Conservation (phyloP, 2,329 filamentous ascomycete species). For the Xylariaceae sp. region DNA sequence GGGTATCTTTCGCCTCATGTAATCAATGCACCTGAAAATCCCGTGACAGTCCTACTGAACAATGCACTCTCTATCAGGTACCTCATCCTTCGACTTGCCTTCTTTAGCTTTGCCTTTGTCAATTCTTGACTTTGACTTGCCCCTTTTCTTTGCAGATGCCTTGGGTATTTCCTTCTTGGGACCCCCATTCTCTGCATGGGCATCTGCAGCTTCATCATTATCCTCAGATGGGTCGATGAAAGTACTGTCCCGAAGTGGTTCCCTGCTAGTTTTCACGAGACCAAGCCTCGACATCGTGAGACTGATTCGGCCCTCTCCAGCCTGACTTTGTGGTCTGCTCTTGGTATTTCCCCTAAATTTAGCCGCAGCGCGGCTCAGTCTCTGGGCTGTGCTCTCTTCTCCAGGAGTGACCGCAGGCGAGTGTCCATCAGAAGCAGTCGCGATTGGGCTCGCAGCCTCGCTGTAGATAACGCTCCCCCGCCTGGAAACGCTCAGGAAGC, state of each 20-base stretch:
- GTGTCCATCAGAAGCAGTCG: conserved; percentile 31
- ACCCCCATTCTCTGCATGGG: conserved; percentile 1
- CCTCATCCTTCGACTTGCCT: conserved; percentile 14
- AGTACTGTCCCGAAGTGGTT: conserved; percentile 34
- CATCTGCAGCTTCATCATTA: conserved; percentile 20
- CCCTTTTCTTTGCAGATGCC: conserved; percentile 10
- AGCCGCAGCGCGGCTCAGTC: conserved; percentile 54
- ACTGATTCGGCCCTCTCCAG: conserved; percentile 54
- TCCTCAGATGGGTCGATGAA: conserved; percentile 16
- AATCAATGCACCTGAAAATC: conserved; percentile 1
- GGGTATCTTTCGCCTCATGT: conserved; percentile 9
- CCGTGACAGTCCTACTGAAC: conserved; percentile 20
- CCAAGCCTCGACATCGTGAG: conserved; percentile 53
- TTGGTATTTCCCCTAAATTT: conserved; percentile 45
- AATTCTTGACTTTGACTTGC: conserved; percentile 5
- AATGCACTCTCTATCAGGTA: conserved; percentile 28
- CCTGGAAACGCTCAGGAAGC: conserved; percentile 31
- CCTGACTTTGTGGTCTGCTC: conserved; percentile 56
- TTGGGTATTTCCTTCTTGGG: conserved; percentile 1
- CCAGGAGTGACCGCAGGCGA: conserved; percentile 40
- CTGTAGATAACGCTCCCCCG: conserved; percentile 47
- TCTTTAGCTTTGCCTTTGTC: conserved; percentile 19
- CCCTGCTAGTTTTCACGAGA: conserved; percentile 48
- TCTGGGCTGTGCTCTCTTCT: conserved; percentile 51
- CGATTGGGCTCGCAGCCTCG: conserved; percentile 38